A percentile compares a stretch with the other conserved stretches of the same genome.
Evolutionary conservation across 768 basidiomycete genomes (phyloP).

Genomic region (Suillus bovinus): DNA sequence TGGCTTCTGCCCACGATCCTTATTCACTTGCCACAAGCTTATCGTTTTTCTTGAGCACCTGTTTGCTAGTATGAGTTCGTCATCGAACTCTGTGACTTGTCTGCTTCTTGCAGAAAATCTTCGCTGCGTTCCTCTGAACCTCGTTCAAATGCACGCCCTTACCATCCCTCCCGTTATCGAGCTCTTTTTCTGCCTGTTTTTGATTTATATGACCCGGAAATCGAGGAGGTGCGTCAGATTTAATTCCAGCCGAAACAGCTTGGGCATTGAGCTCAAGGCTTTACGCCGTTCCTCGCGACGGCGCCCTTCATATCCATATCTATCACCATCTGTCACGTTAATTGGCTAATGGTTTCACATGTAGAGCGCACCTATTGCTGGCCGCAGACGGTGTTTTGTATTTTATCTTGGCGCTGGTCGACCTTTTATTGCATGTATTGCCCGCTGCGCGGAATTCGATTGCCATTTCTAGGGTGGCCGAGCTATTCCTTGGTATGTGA

Average conservation of each 20-base stretch:
- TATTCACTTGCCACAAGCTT: conserved; percentile 27
- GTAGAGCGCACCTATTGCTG: conserved; percentile 59
- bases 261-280: not conserved
- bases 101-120: conserved; percentile 70
- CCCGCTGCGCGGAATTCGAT: conserved; percentile 51
- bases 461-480: conserved; percentile 49
- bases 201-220: conserved; percentile 51
- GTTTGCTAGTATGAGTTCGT: conserved; percentile 30
- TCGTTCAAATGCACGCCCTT: conserved; percentile 47
- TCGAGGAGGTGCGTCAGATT: conserved; percentile 45
- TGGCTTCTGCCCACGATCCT: conserved; percentile 16
- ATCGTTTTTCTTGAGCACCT: conserved; percentile 27
- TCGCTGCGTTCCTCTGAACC: conserved; percentile 61
- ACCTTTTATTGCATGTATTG: conserved; percentile 57
- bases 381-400: conserved; percentile 62
- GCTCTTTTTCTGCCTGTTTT: conserved; percentile 53
- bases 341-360: not conserved
- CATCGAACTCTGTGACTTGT: conserved; percentile 57
- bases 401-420: conserved; percentile 57
- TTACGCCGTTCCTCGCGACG: conserved; percentile 15
- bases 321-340: not conserved
- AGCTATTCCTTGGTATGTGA: conserved; percentile 61
- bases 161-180: conserved; percentile 68
- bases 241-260: not conserved
- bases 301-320: not conserved